Base-by-base conservation (phyloP, 192 early-diverging fungal genomes). In the Coemansia pectinata region DNA sequence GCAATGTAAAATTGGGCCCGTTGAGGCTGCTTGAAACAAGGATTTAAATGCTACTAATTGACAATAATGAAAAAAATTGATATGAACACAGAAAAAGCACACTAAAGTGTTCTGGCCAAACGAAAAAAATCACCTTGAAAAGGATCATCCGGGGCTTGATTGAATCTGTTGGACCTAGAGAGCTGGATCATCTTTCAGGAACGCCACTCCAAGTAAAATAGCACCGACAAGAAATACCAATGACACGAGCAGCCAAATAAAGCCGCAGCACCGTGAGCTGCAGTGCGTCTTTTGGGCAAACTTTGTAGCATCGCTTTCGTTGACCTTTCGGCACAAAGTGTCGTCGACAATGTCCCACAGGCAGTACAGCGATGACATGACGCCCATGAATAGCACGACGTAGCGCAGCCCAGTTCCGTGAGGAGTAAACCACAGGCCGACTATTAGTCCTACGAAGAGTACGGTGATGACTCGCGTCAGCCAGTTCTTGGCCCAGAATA, bases 301-400 rank as follows among this genome's bases (percentile, higher is more conserved):
- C 76, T 90, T 87, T 6, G 91, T 89, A 3, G 97, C 95, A 74
- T 97, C 97, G n/a, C 92, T 93, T 69, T 94, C 93, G 70, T 97
- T 94, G n/a, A 93, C 91, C 81, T 96, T 97, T 50, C 93, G 84
- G 64, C 90, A 83, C 4, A 97, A 86, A 14, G 95, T 85, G 85
- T 98, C 96, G 45, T 99, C 97, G 58, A 98, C 76, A 77, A 98
- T 98, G 81, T 99, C 97, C 91, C 95, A 95, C 29, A 96, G 86
- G 58, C 91, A 90, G 73, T 99, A 99, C 34, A 97, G 84, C 27
- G 92, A 90, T 3, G 88, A 91, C 97, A 99, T 99, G 15, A 94
- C 91, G 36, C 95, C 97, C 65, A 98, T 85, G 76, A 98, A 98
- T 4, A 97, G 85, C 11, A 97, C 92, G 72, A 97, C 93, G 70